Percentiles rank a stretch among this genome's conserved stretches.
Evolutionary conservation across 2,329 filamentous ascomycete genomes (phyloP).

Genomic region (Drechslera avenae): DNA sequence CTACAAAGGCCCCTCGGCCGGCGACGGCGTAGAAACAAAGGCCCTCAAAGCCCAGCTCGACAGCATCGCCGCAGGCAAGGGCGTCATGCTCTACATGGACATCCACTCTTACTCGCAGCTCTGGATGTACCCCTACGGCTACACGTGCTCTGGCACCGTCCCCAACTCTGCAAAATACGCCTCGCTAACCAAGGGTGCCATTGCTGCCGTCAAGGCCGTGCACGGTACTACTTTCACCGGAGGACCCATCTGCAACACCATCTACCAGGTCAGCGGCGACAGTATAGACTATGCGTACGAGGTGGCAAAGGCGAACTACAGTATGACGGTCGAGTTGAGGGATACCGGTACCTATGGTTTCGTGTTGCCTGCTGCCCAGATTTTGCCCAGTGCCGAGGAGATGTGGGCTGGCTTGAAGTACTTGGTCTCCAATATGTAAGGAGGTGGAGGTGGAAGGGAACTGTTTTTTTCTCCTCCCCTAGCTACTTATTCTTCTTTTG

Average conservation of each 20-base stretch:
- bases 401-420: constrained; percentile 52
- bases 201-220: constrained; percentile 61
- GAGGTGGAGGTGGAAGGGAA: too few species aligned
- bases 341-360: constrained; percentile 58
- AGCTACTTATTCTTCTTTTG: too few species aligned
- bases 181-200: constrained; percentile 55
- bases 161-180: constrained; percentile 57
- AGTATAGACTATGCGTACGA: constrained; percentile 54
- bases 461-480: too few species aligned
- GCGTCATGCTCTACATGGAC: constrained; percentile 67
- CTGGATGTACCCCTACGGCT: constrained; percentile 63
- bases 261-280: constrained; percentile 62
- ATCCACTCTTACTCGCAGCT: constrained; percentile 63
- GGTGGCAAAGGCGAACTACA: constrained; percentile 50
- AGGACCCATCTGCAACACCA: constrained; percentile 63
- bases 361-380: constrained; percentile 56
- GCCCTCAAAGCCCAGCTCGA: constrained; percentile 56
- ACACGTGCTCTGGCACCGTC: constrained; percentile 58
- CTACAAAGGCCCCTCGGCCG: constrained; percentile 44
- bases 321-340: constrained; percentile 57
- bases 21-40: constrained; percentile 46
- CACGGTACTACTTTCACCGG: constrained; percentile 53
- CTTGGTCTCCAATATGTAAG: constrained; percentile 9
- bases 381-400: constrained; percentile 55
- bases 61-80: constrained; percentile 52